phyloP scores from a whole-genome alignment of 371 early-diverging fungal species.

The Apophysomyces sp. region DNA sequence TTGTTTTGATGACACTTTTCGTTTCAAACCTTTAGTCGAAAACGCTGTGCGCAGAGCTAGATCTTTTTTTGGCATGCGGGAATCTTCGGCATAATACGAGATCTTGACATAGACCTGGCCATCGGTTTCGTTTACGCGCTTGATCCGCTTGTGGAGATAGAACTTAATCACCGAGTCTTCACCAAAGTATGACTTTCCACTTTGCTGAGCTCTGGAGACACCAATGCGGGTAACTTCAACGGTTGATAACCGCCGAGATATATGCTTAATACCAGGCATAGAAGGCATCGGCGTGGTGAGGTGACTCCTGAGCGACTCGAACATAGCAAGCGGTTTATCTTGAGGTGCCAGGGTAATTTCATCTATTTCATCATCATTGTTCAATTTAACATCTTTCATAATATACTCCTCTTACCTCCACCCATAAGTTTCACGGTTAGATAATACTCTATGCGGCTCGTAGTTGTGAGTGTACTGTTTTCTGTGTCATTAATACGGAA shows the following conservation, averaged over 20 bases:
- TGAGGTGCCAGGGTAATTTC: constrained; percentile 54
- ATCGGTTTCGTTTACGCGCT: constrained; percentile 27
- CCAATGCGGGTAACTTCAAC: constrained; percentile 37
- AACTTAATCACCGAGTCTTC: constrained; percentile 23
- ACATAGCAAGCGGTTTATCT: constrained; percentile 63
- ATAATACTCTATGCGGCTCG: constrained; percentile 52
- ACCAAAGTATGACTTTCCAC: not conserved
- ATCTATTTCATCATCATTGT: constrained; percentile 26
- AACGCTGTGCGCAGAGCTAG: not conserved
- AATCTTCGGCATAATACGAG: not conserved
- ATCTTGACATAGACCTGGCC: constrained; percentile 35
- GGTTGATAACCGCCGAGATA: constrained; percentile 27
- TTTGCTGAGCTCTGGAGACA: constrained; percentile 23
- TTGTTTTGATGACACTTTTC: constrained; percentile 13
- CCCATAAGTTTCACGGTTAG: constrained; percentile 59
- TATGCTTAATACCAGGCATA: constrained; percentile 31
- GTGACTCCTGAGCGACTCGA: constrained; percentile 56
- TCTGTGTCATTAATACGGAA: constrained; percentile 31
- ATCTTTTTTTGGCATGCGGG: not conserved
- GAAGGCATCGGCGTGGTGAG: constrained; percentile 62
- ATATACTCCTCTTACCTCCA: constrained; percentile 40
- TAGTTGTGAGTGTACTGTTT: not conserved
- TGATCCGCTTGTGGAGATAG: constrained; percentile 51
- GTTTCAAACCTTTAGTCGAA: constrained; percentile 12
- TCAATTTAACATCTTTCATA: not conserved